Percentiles rank a stretch among this genome's conserved stretches.
Conservation (phyloP, 805 yeast species). For the Candida awuae region DNA sequence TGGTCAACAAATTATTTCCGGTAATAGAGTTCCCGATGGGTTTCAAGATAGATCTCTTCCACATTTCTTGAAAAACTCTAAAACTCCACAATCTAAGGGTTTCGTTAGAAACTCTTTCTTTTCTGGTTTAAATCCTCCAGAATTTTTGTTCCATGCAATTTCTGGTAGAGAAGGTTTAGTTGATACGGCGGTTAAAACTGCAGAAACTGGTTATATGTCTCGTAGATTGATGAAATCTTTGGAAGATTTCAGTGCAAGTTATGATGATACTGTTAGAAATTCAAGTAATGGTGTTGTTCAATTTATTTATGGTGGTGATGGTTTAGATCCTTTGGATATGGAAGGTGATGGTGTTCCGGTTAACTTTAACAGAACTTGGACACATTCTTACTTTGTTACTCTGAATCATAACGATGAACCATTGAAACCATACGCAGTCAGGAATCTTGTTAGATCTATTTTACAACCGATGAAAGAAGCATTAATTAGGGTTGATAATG, state of each 20-base stretch:
- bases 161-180: conserved; percentile 99
- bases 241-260: conserved; percentile 89
- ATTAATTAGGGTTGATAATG: conserved; percentile 62
- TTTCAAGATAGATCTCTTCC: conserved; percentile 98
- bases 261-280: conserved; percentile 91
- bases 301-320: conserved; percentile 97
- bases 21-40: conserved; percentile 99
- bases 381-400: conserved; percentile 74
- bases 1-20: conserved; percentile 97
- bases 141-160: conserved; percentile 86
- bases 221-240: conserved; percentile 95
- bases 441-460: conserved; percentile 44
- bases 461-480: conserved; percentile 53
- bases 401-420: conserved; percentile 46
- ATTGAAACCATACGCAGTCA: conserved; percentile 63
- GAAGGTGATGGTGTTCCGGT: conserved; percentile 98
- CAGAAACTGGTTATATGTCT: conserved; percentile 81
- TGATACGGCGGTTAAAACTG: conserved; percentile 98
- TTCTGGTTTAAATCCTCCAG: conserved; percentile 93
- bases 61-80: conserved; percentile 91
- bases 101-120: conserved; percentile 94
- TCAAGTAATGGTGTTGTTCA: conserved; percentile 96
- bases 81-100: conserved; percentile 96
- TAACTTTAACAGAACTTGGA: conserved; percentile 90
- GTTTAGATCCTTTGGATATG: conserved; percentile 97